phyloP scores from a whole-genome alignment of 768 basidiomycete genomes.

The Russula foetens region DNA sequence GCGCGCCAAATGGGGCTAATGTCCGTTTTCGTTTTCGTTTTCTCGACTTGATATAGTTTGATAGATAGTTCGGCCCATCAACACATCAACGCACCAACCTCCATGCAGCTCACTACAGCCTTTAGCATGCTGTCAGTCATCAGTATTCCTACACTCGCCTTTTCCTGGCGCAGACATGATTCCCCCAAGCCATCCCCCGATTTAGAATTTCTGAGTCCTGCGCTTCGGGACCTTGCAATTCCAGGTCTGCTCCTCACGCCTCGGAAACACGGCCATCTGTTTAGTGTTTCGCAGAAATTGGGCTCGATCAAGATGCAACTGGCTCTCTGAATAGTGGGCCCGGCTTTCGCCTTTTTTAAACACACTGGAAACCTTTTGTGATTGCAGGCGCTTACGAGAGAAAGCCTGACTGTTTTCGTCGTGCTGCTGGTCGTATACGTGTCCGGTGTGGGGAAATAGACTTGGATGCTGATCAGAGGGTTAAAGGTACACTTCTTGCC shows the following conservation, averaged over 20 bases:
- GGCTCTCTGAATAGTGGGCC: neutral
- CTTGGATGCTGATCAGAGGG: conserved; percentile 14
- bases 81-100: neutral
- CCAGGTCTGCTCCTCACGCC: neutral
- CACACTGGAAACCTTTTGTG: neutral
- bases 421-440: conserved; percentile 13
- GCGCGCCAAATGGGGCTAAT: too few species aligned
- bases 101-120: neutral
- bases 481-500: conserved; percentile 10
- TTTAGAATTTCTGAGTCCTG: neutral
- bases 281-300: neutral
- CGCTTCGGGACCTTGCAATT: neutral
- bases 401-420: conserved; percentile 20
- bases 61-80: too few species aligned
- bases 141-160: neutral
- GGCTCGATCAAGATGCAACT: neutral
- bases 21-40: too few species aligned
- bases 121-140: neutral
- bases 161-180: neutral
- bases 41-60: too few species aligned
- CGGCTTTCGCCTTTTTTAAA: too few species aligned
- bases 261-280: neutral
- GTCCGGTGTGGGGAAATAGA: conserved; percentile 17
- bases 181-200: neutral
- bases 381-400: neutral